phyloP scores from a whole-genome alignment of 2,329 filamentous ascomycete genomes.

The Fusarium euwallaceae region DNA sequence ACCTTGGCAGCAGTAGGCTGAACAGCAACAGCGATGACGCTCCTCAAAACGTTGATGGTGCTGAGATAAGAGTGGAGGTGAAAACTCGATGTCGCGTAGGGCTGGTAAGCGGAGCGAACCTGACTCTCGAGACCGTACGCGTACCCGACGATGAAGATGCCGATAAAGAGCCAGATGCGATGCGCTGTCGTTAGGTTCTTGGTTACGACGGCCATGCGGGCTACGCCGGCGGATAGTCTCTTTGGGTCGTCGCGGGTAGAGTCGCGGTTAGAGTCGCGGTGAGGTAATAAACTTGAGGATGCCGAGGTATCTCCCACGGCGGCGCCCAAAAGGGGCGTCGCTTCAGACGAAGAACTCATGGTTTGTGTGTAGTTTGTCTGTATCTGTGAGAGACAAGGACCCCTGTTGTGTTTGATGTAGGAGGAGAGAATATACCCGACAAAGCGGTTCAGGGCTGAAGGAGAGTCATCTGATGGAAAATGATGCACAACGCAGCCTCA shows the following conservation, averaged over 20 bases:
- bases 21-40: slow-evolving; percentile 70
- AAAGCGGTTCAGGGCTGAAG: neutral
- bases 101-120: slow-evolving; percentile 66
- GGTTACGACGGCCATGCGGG: slow-evolving; percentile 64
- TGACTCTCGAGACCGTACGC: slow-evolving; percentile 70
- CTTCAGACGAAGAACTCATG: slow-evolving; percentile 24
- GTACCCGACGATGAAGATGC: slow-evolving; percentile 71
- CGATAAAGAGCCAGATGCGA: slow-evolving; percentile 65
- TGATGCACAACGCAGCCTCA: slow-evolving; percentile 2
- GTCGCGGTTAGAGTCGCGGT: slow-evolving; percentile 12
- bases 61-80: slow-evolving; percentile 67
- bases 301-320: neutral
- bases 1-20: slow-evolving; percentile 72
- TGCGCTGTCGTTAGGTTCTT: slow-evolving; percentile 60
- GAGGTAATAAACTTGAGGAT: slow-evolving; percentile 21
- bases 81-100: slow-evolving; percentile 66
- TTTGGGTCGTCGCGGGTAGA: slow-evolving; percentile 1
- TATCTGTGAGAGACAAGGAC: neutral
- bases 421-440: neutral
- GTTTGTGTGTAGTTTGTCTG: neutral
- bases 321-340: slow-evolving; percentile 27
- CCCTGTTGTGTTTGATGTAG: neutral
- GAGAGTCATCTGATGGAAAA: slow-evolving; percentile 18
- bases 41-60: slow-evolving; percentile 69
- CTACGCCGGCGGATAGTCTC: slow-evolving; percentile 58